A percentile compares a stretch with the other conserved stretches of the same genome.
These are phyloP conservation scores for Sanghuangporus baumii DNA, from an alignment of 1,284 basidiomycete genomes.

Conservation along the genomic window DNA sequence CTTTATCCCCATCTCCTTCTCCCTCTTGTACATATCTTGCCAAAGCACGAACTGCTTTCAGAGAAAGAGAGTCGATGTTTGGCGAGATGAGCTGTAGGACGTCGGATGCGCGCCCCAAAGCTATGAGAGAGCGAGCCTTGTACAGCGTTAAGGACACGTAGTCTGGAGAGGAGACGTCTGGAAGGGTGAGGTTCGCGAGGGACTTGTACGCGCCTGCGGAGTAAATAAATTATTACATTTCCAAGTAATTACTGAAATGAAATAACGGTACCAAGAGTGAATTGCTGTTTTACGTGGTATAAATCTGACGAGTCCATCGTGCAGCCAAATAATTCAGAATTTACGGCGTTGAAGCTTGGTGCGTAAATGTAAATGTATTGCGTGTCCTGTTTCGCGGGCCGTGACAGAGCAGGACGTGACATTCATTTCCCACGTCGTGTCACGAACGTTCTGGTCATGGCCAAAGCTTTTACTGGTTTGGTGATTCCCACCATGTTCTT, in stretches of 20 bases:
- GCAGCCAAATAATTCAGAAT: not conserved
- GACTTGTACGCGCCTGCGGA: conserved; percentile 62
- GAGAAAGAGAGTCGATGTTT: conserved; percentile 57
- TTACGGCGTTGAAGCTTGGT: too few species aligned
- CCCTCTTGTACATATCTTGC: conserved; percentile 56
- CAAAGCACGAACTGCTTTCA: conserved; percentile 69
- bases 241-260: not conserved
- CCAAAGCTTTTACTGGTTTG: too few species aligned
- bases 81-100: conserved; percentile 51
- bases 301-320: conserved; percentile 16
- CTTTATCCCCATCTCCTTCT: conserved; percentile 38
- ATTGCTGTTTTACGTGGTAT: conserved; percentile 17
- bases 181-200: conserved; percentile 46
- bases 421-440: too few species aligned
- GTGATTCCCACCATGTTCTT: too few species aligned
- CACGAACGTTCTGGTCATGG: too few species aligned
- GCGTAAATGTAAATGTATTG: too few species aligned
- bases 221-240: not conserved
- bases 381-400: too few species aligned
- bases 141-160: conserved; percentile 67
- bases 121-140: conserved; percentile 80
- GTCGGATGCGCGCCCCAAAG: conserved; percentile 56
- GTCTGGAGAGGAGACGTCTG: conserved; percentile 58
- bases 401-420: too few species aligned
- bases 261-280: conserved; percentile 10